These are phyloP conservation scores for Phytophthora uliginosa DNA, from an alignment of 352 stramenopile genomes.

Conservation along the genomic window DNA sequence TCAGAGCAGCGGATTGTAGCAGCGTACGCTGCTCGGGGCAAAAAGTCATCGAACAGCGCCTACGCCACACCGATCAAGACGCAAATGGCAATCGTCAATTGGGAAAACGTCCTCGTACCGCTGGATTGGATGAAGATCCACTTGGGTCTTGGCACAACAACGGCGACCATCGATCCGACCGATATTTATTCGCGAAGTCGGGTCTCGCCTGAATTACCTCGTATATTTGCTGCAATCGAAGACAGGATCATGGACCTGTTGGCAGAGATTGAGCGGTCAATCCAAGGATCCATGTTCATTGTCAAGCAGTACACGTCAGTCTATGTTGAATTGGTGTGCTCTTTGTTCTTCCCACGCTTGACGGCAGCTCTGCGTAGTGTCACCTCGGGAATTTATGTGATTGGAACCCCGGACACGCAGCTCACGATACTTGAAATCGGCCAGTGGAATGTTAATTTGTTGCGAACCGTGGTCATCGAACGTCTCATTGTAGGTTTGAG, in stretches of 20 bases:
- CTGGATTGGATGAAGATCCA: too few relatives aligned
- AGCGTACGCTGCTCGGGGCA: too few relatives aligned
- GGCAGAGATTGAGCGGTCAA: constrained; percentile 13
- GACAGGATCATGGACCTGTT: constrained; percentile 42
- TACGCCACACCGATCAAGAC: neutral
- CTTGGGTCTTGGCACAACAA: constrained; percentile 33
- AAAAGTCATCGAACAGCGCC: neutral
- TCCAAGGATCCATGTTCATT: constrained; percentile 45
- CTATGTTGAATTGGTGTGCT: constrained; percentile 48
- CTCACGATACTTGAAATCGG: too few relatives aligned
- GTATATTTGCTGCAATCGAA: constrained; percentile 28
- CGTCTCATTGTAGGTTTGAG: too few relatives aligned
- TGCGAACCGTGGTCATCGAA: too few relatives aligned
- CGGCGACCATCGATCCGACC: constrained; percentile 42
- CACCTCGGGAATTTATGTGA: too few relatives aligned
- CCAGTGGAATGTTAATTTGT: too few relatives aligned
- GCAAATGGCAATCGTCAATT: constrained; percentile 46
- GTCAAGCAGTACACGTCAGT: constrained; percentile 39
- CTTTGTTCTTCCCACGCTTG: constrained; percentile 49
- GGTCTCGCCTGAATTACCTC: constrained; percentile 13
- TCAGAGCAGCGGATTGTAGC: too few relatives aligned
- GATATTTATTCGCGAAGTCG: constrained; percentile 9
- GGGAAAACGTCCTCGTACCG: constrained; percentile 67
- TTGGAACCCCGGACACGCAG: too few relatives aligned
- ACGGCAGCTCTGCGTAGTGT: too few relatives aligned